Conservation (phyloP, 1,284 basidiomycete genomes). For the Flammula alnicola region DNA sequence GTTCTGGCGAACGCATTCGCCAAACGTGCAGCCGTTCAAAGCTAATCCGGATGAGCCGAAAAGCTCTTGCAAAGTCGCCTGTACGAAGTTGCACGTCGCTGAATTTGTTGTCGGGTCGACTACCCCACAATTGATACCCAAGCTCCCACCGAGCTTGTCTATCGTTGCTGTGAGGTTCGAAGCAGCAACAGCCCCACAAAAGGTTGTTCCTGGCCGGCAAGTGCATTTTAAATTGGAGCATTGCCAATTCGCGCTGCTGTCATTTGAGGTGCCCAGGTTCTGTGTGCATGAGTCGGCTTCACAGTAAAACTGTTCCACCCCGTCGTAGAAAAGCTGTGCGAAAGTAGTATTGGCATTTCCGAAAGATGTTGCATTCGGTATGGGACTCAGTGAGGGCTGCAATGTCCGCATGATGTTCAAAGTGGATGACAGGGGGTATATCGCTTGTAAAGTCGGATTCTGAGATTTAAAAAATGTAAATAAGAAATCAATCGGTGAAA, state of each 20-base stretch:
- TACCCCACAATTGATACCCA: slow-evolving; percentile 71
- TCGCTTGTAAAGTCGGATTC: slow-evolving; percentile 78
- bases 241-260: slow-evolving; percentile 57
- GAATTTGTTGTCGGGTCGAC: slow-evolving; percentile 48
- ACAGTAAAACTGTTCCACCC: slow-evolving; percentile 87
- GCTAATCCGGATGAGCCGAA: slow-evolving; percentile 77
- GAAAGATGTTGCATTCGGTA: slow-evolving; percentile 66
- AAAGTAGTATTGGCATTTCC: slow-evolving; percentile 60
- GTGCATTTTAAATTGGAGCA: slow-evolving; percentile 77
- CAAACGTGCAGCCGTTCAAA: slow-evolving; percentile 75
- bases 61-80: slow-evolving; percentile 62
- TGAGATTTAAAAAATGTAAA: slow-evolving; percentile 31
- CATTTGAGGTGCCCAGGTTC: slow-evolving; percentile 39
- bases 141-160: slow-evolving; percentile 58
- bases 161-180: slow-evolving; percentile 63
- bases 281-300: slow-evolving; percentile 73
- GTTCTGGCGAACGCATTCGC: slow-evolving; percentile 84
- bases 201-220: slow-evolving; percentile 69
- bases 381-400: slow-evolving; percentile 67
- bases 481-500: slow-evolving; percentile 1
- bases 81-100: slow-evolving; percentile 78
- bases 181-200: slow-evolving; percentile 65
- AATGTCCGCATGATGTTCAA: slow-evolving; percentile 81
- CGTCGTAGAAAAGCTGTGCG: slow-evolving; percentile 84
- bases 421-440: slow-evolving; percentile 71